Evolutionary conservation across 371 early-diverging fungal genomes (phyloP), one percentile per base, ranked within the genome.

Genomic region (Coemansia sp.): DNA sequence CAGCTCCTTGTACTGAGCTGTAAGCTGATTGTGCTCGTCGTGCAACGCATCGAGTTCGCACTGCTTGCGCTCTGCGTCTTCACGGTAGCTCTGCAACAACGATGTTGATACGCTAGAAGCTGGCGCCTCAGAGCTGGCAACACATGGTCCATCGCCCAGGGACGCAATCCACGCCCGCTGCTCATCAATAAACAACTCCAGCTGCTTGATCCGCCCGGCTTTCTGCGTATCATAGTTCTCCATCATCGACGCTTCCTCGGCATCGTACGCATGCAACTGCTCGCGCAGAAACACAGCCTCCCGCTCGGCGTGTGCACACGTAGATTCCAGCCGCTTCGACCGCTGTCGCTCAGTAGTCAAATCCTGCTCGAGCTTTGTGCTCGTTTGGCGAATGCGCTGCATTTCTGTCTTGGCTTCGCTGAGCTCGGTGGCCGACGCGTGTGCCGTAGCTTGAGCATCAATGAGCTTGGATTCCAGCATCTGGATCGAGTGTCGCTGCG

Each of bases 231-330:
- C 91, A 46, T 85, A 88, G 4, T 68, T 80, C 8, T 69, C 81
- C 15, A 70, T 65, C 77, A 82, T 78, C 8, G 66, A 65, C 9
- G 71, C 68, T 56, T 88, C 88, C 51, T 89, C 89, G 0, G 74
- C 63, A 55, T 89, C 92, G 65, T 90, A 90, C 7, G 87, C 82
- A 66, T 82, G 83, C 78, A 90, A 69, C 65, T 89, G 89, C 6
- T 77, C 69, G 49, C 87, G 78, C 26, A 88, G 66, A 52, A 85
- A 81, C 23, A 67, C 74, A 0, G 83, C 71, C 61, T 89, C 86
- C 62, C 80, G 82, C 26, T 78, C 78, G 3, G 70, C 69, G 46
- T 84, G 65, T 17, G 23, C 71, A 17, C 74, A 54, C 5, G 57
- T 40, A 12, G 59, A 75, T 36, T 85, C 83, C 19, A 69, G 39